Evolutionary conservation across 345 rosid species (phyloP).

Genomic region (Toxicodendron radicans): DNA sequence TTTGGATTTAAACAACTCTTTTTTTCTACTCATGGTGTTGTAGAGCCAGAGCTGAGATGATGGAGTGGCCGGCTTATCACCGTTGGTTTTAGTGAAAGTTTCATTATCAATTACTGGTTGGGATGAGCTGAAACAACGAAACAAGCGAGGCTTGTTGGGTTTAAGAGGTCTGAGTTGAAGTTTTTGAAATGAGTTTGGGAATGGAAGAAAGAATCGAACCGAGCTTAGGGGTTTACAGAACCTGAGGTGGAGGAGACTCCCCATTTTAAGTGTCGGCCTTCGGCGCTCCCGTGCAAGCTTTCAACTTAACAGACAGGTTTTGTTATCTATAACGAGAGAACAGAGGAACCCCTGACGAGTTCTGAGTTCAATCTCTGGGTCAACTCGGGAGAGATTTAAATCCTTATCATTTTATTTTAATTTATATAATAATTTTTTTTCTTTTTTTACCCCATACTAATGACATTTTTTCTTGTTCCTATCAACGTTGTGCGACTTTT

Average conservation of each 20-base stretch:
- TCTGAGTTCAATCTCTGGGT: neutral
- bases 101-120: constrained; percentile 23
- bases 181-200: constrained; percentile 24
- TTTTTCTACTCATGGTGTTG: constrained; percentile 84
- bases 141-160: constrained; percentile 28
- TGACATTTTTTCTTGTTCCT: no score
- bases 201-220: constrained; percentile 34
- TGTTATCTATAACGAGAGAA: constrained; percentile 15
- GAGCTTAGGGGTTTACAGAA: constrained; percentile 45
- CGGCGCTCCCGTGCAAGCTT: neutral
- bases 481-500: no score
- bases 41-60: constrained; percentile 67
- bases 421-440: no score
- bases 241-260: constrained; percentile 46
- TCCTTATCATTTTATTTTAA: no score
- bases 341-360: neutral
- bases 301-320: neutral
- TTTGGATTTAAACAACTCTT: constrained; percentile 70
- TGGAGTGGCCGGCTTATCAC: constrained; percentile 11
- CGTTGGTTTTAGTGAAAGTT: constrained; percentile 8
- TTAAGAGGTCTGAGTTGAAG: constrained; percentile 26
- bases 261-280: constrained; percentile 37
- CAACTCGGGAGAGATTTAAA: neutral
- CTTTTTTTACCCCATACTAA: no score
- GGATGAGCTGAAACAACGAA: constrained; percentile 42